Evolutionary conservation across 192 early-diverging fungal genomes (phyloP).

Genomic region (Coemansia sp.): DNA sequence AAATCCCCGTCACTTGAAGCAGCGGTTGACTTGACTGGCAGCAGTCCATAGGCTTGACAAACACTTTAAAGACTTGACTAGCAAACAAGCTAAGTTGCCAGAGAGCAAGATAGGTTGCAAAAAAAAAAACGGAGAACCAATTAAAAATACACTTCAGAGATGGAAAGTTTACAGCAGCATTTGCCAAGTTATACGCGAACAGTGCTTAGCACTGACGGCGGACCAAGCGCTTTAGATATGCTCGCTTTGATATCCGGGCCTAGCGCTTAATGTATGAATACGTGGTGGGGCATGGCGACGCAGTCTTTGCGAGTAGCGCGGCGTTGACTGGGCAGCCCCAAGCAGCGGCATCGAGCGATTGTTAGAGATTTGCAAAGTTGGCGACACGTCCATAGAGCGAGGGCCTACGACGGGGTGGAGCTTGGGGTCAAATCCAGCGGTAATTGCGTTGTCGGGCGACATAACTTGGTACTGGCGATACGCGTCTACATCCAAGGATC

Average conservation of each 20-base stretch:
- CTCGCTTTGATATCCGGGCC: neutral
- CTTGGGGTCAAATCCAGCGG: constrained; percentile 22
- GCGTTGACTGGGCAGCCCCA: neutral
- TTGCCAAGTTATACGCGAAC: neutral
- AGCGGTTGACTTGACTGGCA: neutral
- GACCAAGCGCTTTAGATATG: neutral
- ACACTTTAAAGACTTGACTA: too few relatives aligned
- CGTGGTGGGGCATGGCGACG: constrained; percentile 1
- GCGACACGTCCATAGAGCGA: constrained; percentile 32
- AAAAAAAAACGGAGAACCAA: neutral
- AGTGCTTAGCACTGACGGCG: neutral
- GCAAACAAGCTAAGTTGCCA: too few relatives aligned
- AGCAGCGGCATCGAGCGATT: neutral
- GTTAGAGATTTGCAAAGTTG: constrained; percentile 12
- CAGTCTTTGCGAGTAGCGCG: neutral
- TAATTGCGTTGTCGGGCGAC: neutral
- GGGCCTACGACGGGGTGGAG: constrained; percentile 41
- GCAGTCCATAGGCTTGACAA: neutral
- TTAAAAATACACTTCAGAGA: neutral
- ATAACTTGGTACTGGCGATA: neutral
- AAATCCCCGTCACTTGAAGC: neutral
- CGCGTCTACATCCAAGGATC: neutral
- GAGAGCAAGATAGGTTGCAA: too few relatives aligned
- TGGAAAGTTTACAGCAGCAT: neutral
- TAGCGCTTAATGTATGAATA: neutral